These are phyloP conservation scores for Nakazawaea ishiwadae DNA, from an alignment of 805 yeast genomes.

Conservation along the genomic window DNA sequence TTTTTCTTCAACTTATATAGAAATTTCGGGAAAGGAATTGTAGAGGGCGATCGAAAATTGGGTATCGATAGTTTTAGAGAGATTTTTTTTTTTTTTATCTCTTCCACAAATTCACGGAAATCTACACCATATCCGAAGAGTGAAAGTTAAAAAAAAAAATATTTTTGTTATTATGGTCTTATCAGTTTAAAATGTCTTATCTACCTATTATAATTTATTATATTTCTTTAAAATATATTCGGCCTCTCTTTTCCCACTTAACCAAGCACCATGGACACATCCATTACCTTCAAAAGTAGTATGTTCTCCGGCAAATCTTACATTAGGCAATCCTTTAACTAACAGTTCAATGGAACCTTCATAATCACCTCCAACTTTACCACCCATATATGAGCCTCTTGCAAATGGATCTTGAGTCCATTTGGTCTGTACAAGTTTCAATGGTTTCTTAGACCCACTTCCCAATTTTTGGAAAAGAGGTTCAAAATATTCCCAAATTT, in stretches of 20 bases:
- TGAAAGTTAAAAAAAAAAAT: too few relatives aligned
- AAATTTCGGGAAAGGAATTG: too few relatives aligned
- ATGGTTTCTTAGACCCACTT: constrained; percentile 20
- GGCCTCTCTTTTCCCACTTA: constrained; percentile 48
- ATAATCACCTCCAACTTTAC: constrained; percentile 55
- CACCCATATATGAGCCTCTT: constrained; percentile 67
- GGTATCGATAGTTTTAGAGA: too few relatives aligned
- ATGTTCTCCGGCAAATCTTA: constrained; percentile 81
- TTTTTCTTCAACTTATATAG: neutral
- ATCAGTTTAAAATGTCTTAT: neutral
- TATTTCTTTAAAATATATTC: constrained; percentile 5
- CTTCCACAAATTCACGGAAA: neutral
- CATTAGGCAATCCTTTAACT: constrained; percentile 40
- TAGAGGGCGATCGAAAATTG: too few relatives aligned
- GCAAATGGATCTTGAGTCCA: constrained; percentile 75
- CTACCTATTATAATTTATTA: constrained; percentile 7
- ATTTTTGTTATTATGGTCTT: neutral
- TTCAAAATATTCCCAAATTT: constrained; percentile 46
- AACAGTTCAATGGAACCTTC: constrained; percentile 46
- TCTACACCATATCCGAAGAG: neutral
- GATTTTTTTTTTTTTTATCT: neutral
- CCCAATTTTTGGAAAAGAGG: constrained; percentile 25
- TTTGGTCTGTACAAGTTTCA: constrained; percentile 40
- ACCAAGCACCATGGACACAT: constrained; percentile 77
- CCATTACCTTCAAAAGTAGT: constrained; percentile 75